Base-by-base conservation (phyloP, 1,284 basidiomycete genomes). In the Cystobasidium slooffiae region DNA sequence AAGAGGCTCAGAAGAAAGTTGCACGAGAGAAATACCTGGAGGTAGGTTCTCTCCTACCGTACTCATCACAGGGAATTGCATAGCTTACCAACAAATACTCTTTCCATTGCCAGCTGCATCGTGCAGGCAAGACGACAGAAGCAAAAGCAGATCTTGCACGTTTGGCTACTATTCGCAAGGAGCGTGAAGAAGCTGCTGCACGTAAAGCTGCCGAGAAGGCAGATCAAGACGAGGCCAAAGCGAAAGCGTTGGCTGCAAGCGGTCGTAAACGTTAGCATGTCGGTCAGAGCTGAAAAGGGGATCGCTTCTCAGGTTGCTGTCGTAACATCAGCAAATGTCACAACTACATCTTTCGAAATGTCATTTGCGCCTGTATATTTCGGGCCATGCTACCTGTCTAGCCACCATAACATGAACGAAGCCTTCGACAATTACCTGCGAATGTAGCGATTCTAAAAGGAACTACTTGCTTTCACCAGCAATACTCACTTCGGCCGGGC, bases 1-100 rank as follows among this genome's bases (percentile, higher is more conserved):
- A 96, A 80, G 88, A 88, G 79, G 92, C 92, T 80, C 92, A 94
- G 83, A 94, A 93, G 84, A 88, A 91, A 80, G 92, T 93, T 6
- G 92, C 93, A 0, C 87, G 91, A 79, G 92, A 93, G 88, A 72
- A 46, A 84, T 76, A 22, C 39, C 20, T 75, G 1, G 31, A 66
- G 51, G 64, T 66, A 43, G 3, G 64, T 20, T 46, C 0, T 39
- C 10, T 41, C 37, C 39, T 37, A 58, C 52, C n/a, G 41, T 41
- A 16, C 12, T 52, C n/a, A n/a, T n/a, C n/a, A n/a, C n/a, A n/a
- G n/a, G n/a, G 37, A 31, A 53, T 5, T 14, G 51, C 41, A n/a
- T 1, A 9, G 56, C 64, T 52, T 37, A 61, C 22, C n/a, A 39
- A 0, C 44, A 59, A 4, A 9, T 43, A 44, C 22, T 31, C 1